These are phyloP conservation scores for Pelargonium australe DNA, from an alignment of 441 rosid genomes.

Conservation along the genomic window DNA sequence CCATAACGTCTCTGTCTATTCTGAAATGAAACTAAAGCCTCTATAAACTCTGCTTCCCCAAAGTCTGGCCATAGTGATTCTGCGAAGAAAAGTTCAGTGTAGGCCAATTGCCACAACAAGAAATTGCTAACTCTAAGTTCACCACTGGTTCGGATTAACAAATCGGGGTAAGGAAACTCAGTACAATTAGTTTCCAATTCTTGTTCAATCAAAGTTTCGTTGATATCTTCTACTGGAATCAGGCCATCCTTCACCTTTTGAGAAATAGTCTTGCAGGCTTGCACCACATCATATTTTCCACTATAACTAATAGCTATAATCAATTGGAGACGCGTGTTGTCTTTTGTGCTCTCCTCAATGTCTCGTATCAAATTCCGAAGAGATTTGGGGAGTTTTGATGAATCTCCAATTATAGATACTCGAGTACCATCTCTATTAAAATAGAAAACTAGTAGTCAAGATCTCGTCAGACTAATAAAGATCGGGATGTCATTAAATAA, in stretches of 20 bases:
- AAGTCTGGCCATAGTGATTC: constrained; percentile 75
- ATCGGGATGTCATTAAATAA: no score
- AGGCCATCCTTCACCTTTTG: constrained; percentile 40
- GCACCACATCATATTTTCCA: constrained; percentile 61
- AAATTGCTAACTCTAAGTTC: constrained; percentile 77
- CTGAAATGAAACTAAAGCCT: constrained; percentile 55
- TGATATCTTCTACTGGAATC: constrained; percentile 41
- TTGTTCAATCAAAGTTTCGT: constrained; percentile 48
- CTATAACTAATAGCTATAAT: constrained; percentile 72
- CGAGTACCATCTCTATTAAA: constrained; percentile 35
- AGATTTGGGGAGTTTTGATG: constrained; percentile 47
- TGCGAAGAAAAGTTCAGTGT: constrained; percentile 64
- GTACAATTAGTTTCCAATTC: constrained; percentile 58
- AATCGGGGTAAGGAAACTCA: constrained; percentile 53
- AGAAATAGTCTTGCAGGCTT: constrained; percentile 60
- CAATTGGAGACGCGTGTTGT: constrained; percentile 47
- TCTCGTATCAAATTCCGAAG: constrained; percentile 29
- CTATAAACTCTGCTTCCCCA: constrained; percentile 41
- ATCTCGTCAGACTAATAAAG: no score
- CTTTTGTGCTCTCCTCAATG: constrained; percentile 42
- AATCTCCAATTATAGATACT: constrained; percentile 58
- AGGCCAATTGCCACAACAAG: constrained; percentile 73
- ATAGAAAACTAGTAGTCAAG: no score
- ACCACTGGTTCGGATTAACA: constrained; percentile 60
- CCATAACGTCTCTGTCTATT: constrained; percentile 66